A percentile compares a stretch with the other conserved stretches of the same genome.
Conservation (phyloP, 257 asterid species). For the Striga asiatica region DNA sequence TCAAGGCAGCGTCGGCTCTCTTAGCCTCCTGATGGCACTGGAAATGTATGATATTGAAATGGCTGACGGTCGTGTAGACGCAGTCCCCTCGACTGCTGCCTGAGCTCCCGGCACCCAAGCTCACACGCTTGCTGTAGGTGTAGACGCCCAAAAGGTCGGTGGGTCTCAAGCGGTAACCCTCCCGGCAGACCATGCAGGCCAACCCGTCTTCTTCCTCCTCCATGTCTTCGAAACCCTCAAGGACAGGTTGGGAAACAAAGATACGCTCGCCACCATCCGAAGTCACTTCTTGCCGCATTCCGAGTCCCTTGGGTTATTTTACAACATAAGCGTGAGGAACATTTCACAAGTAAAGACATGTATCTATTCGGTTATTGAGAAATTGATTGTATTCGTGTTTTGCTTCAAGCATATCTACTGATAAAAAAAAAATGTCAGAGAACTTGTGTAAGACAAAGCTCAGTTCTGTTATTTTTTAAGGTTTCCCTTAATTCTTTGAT, state of each 20-base stretch:
- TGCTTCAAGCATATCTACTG: neutral
- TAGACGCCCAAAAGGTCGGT: slow-evolving; percentile 78
- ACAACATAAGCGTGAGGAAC: slow-evolving; percentile 11
- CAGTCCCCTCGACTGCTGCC: slow-evolving; percentile 92
- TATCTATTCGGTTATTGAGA: neutral
- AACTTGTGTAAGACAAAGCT: too few relatives aligned
- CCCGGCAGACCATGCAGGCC: slow-evolving; percentile 99
- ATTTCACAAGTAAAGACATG: neutral
- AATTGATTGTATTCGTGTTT: too few relatives aligned
- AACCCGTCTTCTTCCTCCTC: slow-evolving; percentile 94
- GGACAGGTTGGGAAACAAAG: slow-evolving; percentile 69
- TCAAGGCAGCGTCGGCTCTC: slow-evolving; percentile 92
- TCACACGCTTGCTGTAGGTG: slow-evolving; percentile 93
- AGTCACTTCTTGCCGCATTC: slow-evolving; percentile 72
- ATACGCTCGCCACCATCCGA: slow-evolving; percentile 95
- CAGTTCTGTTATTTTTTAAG: too few relatives aligned
- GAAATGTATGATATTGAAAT: slow-evolving; percentile 94
- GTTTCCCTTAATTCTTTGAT: too few relatives aligned
- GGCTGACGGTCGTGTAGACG: slow-evolving; percentile 97
- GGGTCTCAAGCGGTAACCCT: slow-evolving; percentile 86
- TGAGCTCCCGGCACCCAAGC: slow-evolving; percentile 75
- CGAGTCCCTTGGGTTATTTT: slow-evolving; percentile 68
- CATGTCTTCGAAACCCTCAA: slow-evolving; percentile 89
- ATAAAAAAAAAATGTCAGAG: neutral
- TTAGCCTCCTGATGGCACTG: slow-evolving; percentile 99